Percentiles rank a stretch among this genome's conserved stretches.
Evolutionary conservation across 805 yeast genomes (phyloP).

Genomic region (Kodamaea laetipori): DNA sequence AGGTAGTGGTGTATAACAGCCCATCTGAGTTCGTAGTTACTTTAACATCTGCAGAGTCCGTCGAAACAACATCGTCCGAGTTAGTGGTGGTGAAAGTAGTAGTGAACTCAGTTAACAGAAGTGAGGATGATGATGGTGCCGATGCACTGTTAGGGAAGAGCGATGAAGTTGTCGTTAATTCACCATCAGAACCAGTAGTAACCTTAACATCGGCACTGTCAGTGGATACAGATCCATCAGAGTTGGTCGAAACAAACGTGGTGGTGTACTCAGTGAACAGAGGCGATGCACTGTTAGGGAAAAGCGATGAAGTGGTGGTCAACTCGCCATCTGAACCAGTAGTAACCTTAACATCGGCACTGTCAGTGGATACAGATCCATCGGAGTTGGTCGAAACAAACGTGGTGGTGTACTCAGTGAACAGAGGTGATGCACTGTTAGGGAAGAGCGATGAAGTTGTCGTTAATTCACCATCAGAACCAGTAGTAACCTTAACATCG

Average conservation of each 20-base stretch:
- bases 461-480: constrained; percentile 18
- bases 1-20: constrained; percentile 16
- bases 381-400: constrained; percentile 2
- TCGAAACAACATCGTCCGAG: not conserved
- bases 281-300: not conserved
- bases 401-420: constrained; percentile 8
- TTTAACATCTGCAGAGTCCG: constrained; percentile 19
- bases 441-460: constrained; percentile 18
- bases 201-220: constrained; percentile 22
- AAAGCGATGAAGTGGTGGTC: constrained; percentile 17
- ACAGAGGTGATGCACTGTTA: too few relatives aligned
- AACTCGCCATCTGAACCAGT: constrained; percentile 19
- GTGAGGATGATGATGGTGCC: not conserved
- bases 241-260: constrained; percentile 17
- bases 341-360: constrained; percentile 15
- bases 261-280: constrained; percentile 19
- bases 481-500: constrained; percentile 21
- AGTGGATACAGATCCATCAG: constrained; percentile 19
- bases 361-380: constrained; percentile 7
- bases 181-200: not conserved
- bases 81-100: constrained; percentile 5
- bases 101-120: constrained; percentile 3
- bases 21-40: constrained; percentile 22
- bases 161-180: not conserved
- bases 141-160: not conserved